Conservation (phyloP, 495 filamentous ascomycete genomes). For the Elasticomyces elasticus region DNA sequence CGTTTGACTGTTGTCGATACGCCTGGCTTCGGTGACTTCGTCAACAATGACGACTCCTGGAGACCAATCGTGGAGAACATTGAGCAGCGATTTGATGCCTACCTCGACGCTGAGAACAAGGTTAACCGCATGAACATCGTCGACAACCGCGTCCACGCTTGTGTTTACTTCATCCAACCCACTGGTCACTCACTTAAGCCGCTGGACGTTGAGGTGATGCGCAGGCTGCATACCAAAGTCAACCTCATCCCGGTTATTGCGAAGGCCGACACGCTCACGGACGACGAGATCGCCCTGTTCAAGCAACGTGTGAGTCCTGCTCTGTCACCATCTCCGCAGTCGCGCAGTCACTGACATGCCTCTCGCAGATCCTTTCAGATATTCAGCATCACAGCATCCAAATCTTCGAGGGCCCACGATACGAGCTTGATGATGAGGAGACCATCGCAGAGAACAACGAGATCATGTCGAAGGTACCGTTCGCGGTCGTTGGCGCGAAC, state of each 20-base stretch:
- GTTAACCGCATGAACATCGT: constrained; percentile 99
- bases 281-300: constrained; percentile 88
- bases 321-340: constrained; percentile 6
- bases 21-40: constrained; percentile 96
- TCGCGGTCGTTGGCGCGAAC: constrained; percentile 95
- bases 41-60: constrained; percentile 99
- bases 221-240: constrained; percentile 97
- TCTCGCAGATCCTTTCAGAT: constrained; percentile 78
- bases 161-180: constrained; percentile 98
- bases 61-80: constrained; percentile 98
- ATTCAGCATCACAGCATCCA: constrained; percentile 94
- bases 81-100: constrained; percentile 95
- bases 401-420: constrained; percentile 97
- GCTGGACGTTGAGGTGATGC: constrained; percentile 98
- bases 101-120: constrained; percentile 98
- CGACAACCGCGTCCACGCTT: constrained; percentile 96
- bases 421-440: constrained; percentile 97
- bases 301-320: constrained; percentile 71
- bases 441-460: constrained; percentile 99
- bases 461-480: constrained; percentile 99
- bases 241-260: constrained; percentile 98
- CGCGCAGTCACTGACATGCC: background rate
- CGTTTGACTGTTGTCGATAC: constrained; percentile 96
- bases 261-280: constrained; percentile 94
- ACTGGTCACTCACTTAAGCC: constrained; percentile 99